Base-by-base conservation (phyloP, 345 rosid genomes). In the Nasturtium officinale region DNA sequence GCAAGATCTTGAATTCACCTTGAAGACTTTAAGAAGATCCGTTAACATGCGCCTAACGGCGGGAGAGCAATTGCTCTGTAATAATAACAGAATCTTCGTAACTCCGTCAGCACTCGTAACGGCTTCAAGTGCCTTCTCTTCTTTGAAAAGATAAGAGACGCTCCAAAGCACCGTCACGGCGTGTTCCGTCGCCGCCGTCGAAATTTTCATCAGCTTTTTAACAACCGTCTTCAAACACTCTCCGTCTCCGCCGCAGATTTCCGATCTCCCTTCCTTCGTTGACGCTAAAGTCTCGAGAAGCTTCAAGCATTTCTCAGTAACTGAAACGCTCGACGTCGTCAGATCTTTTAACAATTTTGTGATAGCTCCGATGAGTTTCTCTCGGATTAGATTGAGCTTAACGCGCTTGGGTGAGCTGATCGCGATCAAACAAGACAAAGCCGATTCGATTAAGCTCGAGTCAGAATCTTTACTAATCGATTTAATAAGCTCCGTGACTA, bases 21-120 rank as follows among this genome's bases (percentile, higher is more conserved):
- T 75, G 42, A 86, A 95, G 43, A 84, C 83, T 76, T 84, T 91
- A 40, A 95, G 73, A 78, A 95, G 79, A 72, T 95, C 99, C 21
- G 82, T 71, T 37, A 84, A 71, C 99, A 91, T 91, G 51, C 83
- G 91, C 75, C 88, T 76, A 46, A 87, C 96, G n/a, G 77, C 79
- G n/a, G 93, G 93, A 40, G 99, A 79, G 75, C 91, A 91, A 65
- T 88, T 86, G 65, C 97, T 91, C 77, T 95, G 99, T 86, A 95
- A 85, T 78, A 95, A 67, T 81, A 91, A 50, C 87, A 95, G 75
- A 25, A 91, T 67, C 83, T 86, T 91, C 12, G 96, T 79, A 82
- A 88, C 42, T 21, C 96, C 97, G 59, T 90, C 90, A 52, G 83
- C 70, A 46, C 77, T 82, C 48, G 66, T 58, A 69, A 91, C 86